A percentile compares a stretch with the other conserved stretches of the same genome.
These are phyloP conservation scores for Penicillium steckii DNA, from an alignment of 495 filamentous ascomycete genomes.

Conservation along the genomic window DNA sequence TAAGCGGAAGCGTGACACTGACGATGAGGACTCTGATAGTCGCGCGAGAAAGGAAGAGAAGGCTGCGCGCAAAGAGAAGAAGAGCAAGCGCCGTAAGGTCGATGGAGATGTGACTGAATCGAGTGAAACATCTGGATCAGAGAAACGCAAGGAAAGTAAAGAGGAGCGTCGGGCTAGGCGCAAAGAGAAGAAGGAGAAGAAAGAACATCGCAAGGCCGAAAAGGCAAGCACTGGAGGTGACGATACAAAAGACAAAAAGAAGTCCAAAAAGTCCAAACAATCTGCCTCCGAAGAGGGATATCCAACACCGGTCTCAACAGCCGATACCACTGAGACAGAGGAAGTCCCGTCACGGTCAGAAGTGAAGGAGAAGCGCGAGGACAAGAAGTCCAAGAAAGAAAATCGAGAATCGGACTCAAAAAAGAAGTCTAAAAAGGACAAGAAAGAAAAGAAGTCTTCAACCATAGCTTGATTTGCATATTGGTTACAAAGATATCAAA, in stretches of 20 bases:
- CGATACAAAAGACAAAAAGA: slow-evolving; percentile 24
- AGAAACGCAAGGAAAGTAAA: slow-evolving; percentile 29
- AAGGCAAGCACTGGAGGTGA: slow-evolving; percentile 13
- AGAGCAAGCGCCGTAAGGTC: slow-evolving; percentile 38
- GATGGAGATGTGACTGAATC: slow-evolving; percentile 23
- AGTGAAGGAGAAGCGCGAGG: slow-evolving; percentile 24
- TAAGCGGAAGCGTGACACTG: slow-evolving; percentile 24
- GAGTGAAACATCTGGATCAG: slow-evolving; percentile 8
- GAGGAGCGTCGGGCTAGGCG: slow-evolving; percentile 23
- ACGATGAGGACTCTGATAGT: slow-evolving; percentile 10
- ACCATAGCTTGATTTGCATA: slow-evolving; percentile 20
- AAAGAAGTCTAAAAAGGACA: slow-evolving; percentile 39
- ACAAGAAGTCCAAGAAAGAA: slow-evolving; percentile 6
- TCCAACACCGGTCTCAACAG: slow-evolving; percentile 41
- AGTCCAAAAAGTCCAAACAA: slow-evolving; percentile 23
- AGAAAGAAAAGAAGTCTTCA: slow-evolving; percentile 13
- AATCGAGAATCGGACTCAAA: slow-evolving; percentile 9
- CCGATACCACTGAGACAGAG: slow-evolving; percentile 18
- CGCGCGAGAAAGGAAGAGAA: slow-evolving; percentile 24
- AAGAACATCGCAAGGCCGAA: slow-evolving; percentile 33
- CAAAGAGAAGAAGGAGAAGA: slow-evolving; percentile 33
- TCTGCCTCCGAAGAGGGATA: slow-evolving; percentile 31
- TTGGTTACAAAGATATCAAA: not conserved
- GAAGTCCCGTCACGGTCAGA: slow-evolving; percentile 6
- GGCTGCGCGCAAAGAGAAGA: slow-evolving; percentile 31